Base-by-base conservation (phyloP, 2,329 filamentous ascomycete genomes). In the Aspergillus ochraceus region DNA sequence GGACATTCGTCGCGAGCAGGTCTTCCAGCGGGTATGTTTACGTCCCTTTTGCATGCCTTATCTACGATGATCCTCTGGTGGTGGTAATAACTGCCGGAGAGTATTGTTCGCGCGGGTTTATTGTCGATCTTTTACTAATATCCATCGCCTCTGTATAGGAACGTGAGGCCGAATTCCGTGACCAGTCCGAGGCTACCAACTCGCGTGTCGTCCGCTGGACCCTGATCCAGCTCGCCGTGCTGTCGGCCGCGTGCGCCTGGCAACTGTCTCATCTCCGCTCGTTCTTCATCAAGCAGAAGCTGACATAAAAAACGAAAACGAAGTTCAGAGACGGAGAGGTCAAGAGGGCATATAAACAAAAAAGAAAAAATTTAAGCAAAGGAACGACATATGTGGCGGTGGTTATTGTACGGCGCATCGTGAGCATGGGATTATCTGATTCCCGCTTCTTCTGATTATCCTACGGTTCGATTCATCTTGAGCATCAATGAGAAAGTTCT, bases 211-310 rank as follows among this genome's bases (percentile, higher is more conserved):
- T 98, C 54, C 88, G 92, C 69, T 99, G 95, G 94, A 94, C 95
- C 67, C 73, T 97, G 66, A 89, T 98, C 67, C 95, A 99, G 79
- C 81, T 98, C 61, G 84, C 88, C 55, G 87, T 98, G 42, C 83
- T 99, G 56, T 91, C 88, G 57, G 83, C 89, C 58, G 97, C 95
- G 36, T 99, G 95, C 80, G 91, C 92, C 62, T 99, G 95, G 95
- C 95, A 99, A 79, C 83, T 99, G 51, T 96, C 92, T 56, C 94
- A 99, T 79, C 85, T 99, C 70, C 86, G 95, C 68, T 90, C 91
- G 51, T 99, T 99, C 86, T 99, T 99, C 83, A 99, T 99, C 83
- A 99, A 99, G 86, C 94, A 98, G 83, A 99, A 99, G 85, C 88
- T 99, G 76, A 98, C 95, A 61, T 99, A 86, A 79, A 69, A 14